These are phyloP conservation scores for Zea mays DNA, from an alignment of 176 grass and related monocot genomes.

Conservation along the genomic window Zm-B73-REFERENCE-NAM-5.0 NC_050100.1:220084501-220085000, in stretches of 20 bases:
- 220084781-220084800: too few species aligned
- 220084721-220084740: too few species aligned
- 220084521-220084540: slow-evolving; percentile 82
- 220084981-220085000: too few species aligned
- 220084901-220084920: background rate
- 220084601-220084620: slow-evolving; percentile 96
- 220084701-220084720: background rate
- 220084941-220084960: too few species aligned
- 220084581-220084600: slow-evolving; percentile 95
- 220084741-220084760: too few species aligned
- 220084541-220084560: slow-evolving; percentile 75
- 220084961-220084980: too few species aligned
- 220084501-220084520: slow-evolving; percentile 75
- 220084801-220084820: too few species aligned
- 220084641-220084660: slow-evolving; percentile 65
- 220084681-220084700: background rate
- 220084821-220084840: background rate
- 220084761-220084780: too few species aligned
- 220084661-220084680: slow-evolving; percentile 27
- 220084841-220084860: slow-evolving; percentile 1
- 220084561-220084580: slow-evolving; percentile 93
- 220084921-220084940: too few species aligned
- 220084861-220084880: background rate
- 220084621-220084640: slow-evolving; percentile 50
- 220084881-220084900: background rate